Evolutionary conservation across 768 basidiomycete genomes (phyloP), one percentile per base, ranked within the genome.

Genomic region (Calocybe cyanea): DNA sequence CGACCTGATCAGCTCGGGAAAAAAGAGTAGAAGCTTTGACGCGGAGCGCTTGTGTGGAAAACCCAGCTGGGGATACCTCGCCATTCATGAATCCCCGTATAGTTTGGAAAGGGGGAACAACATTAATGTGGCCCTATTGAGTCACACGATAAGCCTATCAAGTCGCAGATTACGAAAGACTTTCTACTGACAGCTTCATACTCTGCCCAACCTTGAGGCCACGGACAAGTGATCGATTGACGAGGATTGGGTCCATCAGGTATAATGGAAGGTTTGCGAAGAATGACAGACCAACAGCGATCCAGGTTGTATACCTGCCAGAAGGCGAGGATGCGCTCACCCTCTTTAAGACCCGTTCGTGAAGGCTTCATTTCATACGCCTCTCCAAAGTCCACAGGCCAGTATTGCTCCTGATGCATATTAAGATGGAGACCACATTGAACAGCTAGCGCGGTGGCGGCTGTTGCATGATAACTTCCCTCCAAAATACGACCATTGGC

Each of bases 261-360:
- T 33, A 90, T 78, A 33, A 80, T 69, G 8, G 72, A 67, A 4
- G 86, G 85, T 50, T 83, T 82, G 23, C 79, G 81, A 5, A 89
- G 72, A 8, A 80, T 76, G 4, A 83, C 80, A 17, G 87, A 87
- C 85, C 87, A 89, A 57, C 85, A 87, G 23, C 83, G 78, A 63
- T 92, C 88, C 52, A 90, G 69, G 55, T 80, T 78, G 63, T 81
- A 92, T 9, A 87, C 85, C 58, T 89, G 85, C 88, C 88, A 92
- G 55, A 92, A 92, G 0, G 87, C 75, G 31, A 82, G 62, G 45
- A 88, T 81, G 33, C 85, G 72, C 58, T 89, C 85, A 38, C 82
- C 84, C 36, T 83, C 81, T 52, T 81, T 78, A 38, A 82, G 61
- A 32, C 74, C 66, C 52, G 76, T 76, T 58, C 78, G 78, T 1